Evolutionary conservation across 2,329 filamentous ascomycete genomes (phyloP).

Genomic region (Drechslerella dactyloides): DNA sequence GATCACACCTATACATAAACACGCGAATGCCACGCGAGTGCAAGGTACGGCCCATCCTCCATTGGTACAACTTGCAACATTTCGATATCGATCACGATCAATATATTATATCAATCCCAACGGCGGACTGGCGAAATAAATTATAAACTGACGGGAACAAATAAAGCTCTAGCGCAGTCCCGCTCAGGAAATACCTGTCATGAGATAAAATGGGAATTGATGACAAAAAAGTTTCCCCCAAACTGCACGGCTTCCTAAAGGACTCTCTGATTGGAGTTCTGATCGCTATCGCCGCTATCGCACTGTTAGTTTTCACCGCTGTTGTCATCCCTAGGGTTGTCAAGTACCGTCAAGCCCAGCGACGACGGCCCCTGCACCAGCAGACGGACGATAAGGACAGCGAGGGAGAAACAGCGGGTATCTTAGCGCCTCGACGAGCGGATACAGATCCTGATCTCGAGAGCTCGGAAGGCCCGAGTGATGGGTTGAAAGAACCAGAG

Average conservation of each 20-base stretch:
- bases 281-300: constrained; percentile 21
- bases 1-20: too few species aligned
- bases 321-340: constrained; percentile 29
- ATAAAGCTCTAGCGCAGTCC: too few species aligned
- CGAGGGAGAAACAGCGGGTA: neutral
- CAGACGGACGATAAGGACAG: neutral
- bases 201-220: constrained; percentile 1
- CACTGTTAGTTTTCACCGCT: constrained; percentile 8
- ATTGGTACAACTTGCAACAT: too few species aligned
- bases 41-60: too few species aligned
- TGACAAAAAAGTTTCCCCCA: neutral
- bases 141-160: too few species aligned
- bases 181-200: neutral
- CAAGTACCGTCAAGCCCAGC: neutral
- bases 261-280: constrained; percentile 27
- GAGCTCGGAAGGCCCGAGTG: neutral
- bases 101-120: too few species aligned
- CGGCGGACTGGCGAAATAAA: too few species aligned
- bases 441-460: constrained; percentile 1
- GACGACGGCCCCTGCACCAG: constrained; percentile 1
- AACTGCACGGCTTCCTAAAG: constrained; percentile 21
- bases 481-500: too few species aligned
- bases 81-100: too few species aligned
- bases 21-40: too few species aligned
- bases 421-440: neutral